Evolutionary conservation across 805 yeast species (phyloP), one percentile per base, ranked within the genome.

Genomic region (Myxozyma geophila): DNA sequence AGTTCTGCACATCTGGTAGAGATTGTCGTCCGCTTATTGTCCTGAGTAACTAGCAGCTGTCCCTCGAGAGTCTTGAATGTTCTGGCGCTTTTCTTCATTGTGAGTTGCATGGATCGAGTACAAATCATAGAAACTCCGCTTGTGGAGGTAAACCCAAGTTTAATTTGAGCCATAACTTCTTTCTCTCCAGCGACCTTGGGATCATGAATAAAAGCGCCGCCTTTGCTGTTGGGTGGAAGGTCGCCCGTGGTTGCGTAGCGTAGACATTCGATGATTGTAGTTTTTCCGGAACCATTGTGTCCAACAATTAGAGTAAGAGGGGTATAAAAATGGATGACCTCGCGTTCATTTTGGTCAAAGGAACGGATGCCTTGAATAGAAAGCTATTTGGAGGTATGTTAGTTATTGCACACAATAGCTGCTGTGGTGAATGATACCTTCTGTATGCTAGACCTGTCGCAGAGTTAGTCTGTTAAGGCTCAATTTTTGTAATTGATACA

Each of bases 241-340:
- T 89, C 95, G 9, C 98, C 98, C 0, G 99, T 93, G 10, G 99
- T 91, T 21, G 96, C 93, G 75, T 92, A 95, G 73, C 92, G 85
- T 64, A 95, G 80, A 74, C 98, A 92, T 75, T 95, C 99, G 66
- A 95, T 96, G 62, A 95, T 87, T 0, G 98, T 92, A 0, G 98
- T 95, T 74, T 95, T 93, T 10, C 99, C 99, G 36, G 96, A 88
- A 39, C 99, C 98, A 76, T 95, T 95, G 57, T 89, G 89, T 0
- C 99, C 99, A 36, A 96, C 96, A 59, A 95, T 93, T 54, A 95
- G 80, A 0, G 99, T 95, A 73, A 95, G 78, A 0, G 99, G 99
- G 54, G 84, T 83, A 15, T 92, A 92, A 76, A 95, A 95, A 72
- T 89, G 90, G 64, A 95, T 90, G 0, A 92, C 87, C 73, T 95